These are phyloP conservation scores for Aspergillus aculeatinus DNA, from an alignment of 2,329 filamentous ascomycete species.

Conservation along the genomic window DNA sequence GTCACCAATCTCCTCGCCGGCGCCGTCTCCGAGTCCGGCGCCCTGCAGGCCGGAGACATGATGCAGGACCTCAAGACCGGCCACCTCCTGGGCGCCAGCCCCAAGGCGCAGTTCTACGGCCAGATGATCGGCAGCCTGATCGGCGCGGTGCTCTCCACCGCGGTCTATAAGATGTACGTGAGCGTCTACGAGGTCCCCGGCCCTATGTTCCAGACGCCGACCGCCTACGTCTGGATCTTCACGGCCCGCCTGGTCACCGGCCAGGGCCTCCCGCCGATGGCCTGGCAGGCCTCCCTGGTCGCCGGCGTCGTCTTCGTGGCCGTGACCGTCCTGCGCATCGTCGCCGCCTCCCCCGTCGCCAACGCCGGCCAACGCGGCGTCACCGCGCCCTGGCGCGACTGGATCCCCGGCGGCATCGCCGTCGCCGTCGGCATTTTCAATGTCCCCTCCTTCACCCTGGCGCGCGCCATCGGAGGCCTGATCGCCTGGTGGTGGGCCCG, in stretches of 20 bases:
- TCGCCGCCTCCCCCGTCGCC: conserved; percentile 40
- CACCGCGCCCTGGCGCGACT: conserved; percentile 63
- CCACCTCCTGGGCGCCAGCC: conserved; percentile 85
- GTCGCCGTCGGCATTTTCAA: conserved; percentile 99
- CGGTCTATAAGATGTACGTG: conserved; percentile 87
- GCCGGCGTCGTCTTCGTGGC: conserved; percentile 72
- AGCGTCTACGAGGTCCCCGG: conserved; percentile 86
- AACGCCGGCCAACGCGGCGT: conserved; percentile 35
- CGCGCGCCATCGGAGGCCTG: conserved; percentile 76
- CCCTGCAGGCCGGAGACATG: conserved; percentile 90
- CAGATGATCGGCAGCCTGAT: conserved; percentile 87
- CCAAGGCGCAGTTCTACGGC: conserved; percentile 94
- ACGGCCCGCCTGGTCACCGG: conserved; percentile 91
- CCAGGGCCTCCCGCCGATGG: conserved; percentile 80
- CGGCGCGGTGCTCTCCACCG: conserved; percentile 80
- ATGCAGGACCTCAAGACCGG: conserved; percentile 98
- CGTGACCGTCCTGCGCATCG: conserved; percentile 69
- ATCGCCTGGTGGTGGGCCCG: conserved; percentile 75
- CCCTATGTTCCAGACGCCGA: conserved; percentile 88
- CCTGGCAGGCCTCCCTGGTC: conserved; percentile 72
- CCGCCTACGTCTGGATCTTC: conserved; percentile 96
- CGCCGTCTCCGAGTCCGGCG: conserved; percentile 79
- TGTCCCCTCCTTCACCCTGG: conserved; percentile 90
- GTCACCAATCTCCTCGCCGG: conserved; percentile 93
- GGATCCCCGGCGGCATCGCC: conserved; percentile 88